These are phyloP conservation scores for Albatrellus sp. DNA, from an alignment of 1,284 basidiomycete species.

Conservation along the genomic window DNA sequence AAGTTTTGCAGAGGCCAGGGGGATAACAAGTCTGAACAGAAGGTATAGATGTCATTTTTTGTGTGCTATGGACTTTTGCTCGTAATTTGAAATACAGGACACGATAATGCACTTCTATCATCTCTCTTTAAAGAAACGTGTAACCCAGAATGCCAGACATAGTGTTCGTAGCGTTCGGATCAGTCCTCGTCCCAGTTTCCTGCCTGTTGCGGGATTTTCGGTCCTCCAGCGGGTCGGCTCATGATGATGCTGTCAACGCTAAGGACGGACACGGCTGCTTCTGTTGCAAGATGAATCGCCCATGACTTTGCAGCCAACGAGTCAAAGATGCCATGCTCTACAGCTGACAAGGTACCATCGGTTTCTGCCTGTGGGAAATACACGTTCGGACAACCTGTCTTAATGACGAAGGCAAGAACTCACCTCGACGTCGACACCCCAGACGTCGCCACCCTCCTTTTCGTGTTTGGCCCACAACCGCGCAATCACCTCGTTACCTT, in stretches of 20 bases:
- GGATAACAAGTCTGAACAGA: too few species aligned
- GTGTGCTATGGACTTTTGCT: too few species aligned
- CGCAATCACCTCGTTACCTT: slow-evolving; percentile 88
- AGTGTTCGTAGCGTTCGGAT: background rate
- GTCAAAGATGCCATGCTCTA: slow-evolving; percentile 64
- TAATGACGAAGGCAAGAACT: slow-evolving; percentile 10
- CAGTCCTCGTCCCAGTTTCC: slow-evolving; percentile 73
- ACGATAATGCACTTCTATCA: too few species aligned
- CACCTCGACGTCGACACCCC: slow-evolving; percentile 93
- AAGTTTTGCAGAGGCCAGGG: too few species aligned
- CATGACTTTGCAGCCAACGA: slow-evolving; percentile 82
- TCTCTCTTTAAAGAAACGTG: too few species aligned
- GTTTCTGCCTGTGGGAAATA: slow-evolving; percentile 43
- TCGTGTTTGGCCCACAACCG: slow-evolving; percentile 87
- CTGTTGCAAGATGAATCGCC: slow-evolving; percentile 83
- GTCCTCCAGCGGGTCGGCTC: slow-evolving; percentile 85
- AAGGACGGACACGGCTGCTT: slow-evolving; percentile 89
- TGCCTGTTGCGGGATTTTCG: slow-evolving; percentile 72
- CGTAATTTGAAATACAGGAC: too few species aligned
- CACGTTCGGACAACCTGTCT: slow-evolving; percentile 3
- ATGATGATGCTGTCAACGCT: slow-evolving; percentile 98
- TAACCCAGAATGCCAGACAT: too few species aligned
- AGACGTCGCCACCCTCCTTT: slow-evolving; percentile 48
- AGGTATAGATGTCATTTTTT: too few species aligned
- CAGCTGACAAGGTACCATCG: slow-evolving; percentile 60